Evolutionary conservation across 306 rosid genomes (phyloP), one percentile per base, ranked within the genome.

Genomic region (Sphenostylis stenocarpa): DNA sequence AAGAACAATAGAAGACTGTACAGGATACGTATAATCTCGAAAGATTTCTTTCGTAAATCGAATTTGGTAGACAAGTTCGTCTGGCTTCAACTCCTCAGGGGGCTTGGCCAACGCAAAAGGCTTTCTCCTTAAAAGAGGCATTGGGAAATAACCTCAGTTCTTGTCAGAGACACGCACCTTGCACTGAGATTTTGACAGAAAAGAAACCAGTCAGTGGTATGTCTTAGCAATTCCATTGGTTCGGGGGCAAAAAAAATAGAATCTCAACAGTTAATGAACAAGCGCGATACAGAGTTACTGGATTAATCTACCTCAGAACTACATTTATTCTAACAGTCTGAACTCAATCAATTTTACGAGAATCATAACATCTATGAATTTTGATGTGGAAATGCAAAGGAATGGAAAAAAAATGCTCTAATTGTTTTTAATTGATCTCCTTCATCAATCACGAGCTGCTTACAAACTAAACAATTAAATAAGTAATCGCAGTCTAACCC

Each of bases 11-110:
- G 31, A 72, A 33, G 5, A 16, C 17, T 60, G 44, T 28, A 77
- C 44, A 89, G 97, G 97, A 95, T 95, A 95, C 98, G 36, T 70
- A 83, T 95, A 95, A 82, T 90, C 88, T 64, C 67, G 89, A 69
- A 92, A 90, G 67, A 95, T 86, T 84, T 95, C 99, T 83, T 92
- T 87, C 1, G 99, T 92, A 77, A 80, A 89, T 23, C 97, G 97
- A 86, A 95, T 79, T 89, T 88, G 96, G 85, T 80, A 91, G 63
- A 95, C 91, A 53, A 61, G 84, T 78, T 92, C 99, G 24, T 86
- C 77, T 52, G 86, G 84, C 84, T 86, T 88, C 85, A 95, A 84
- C 80, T 90, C 97, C 61, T 83, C 67, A 29, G 98, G 96, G 12
- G 76, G 84, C 69, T 92, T 89, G 14, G 88, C 87, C 87, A 90